These are phyloP conservation scores for Cladosporium halotolerans DNA, from an alignment of 2,329 filamentous ascomycete genomes.

Conservation along the genomic window DNA sequence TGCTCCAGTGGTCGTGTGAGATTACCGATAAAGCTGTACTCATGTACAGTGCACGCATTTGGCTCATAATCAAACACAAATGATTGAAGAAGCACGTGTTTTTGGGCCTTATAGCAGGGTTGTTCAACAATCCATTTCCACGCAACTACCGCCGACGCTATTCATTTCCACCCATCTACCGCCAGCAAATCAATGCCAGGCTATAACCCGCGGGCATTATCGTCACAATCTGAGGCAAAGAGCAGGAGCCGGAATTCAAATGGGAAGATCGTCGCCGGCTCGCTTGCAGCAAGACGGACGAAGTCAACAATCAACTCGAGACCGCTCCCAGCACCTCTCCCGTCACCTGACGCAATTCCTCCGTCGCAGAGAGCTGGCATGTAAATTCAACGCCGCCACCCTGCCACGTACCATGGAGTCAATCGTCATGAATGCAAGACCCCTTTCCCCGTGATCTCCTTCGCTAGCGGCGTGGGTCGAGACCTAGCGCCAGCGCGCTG, in stretches of 20 bases:
- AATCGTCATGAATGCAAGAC: slow-evolving; percentile 2
- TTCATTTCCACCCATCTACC: too few relatives aligned
- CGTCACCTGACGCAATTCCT: too few relatives aligned
- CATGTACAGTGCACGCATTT: too few relatives aligned
- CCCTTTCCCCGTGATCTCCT: slow-evolving; percentile 6
- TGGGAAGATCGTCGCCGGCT: neutral
- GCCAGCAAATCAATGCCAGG: neutral
- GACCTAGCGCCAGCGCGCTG: neutral
- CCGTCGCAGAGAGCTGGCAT: too few relatives aligned
- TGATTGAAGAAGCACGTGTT: too few relatives aligned
- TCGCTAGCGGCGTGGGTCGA: neutral
- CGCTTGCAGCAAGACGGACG: neutral
- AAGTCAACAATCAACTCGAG: neutral
- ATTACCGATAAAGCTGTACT: too few relatives aligned
- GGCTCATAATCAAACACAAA: too few relatives aligned
- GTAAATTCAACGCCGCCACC: neutral
- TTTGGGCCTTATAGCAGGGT: too few relatives aligned
- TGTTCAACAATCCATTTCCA: too few relatives aligned
- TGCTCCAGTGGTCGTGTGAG: too few relatives aligned
- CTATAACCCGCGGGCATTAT: neutral
- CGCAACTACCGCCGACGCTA: too few relatives aligned
- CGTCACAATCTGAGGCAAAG: neutral
- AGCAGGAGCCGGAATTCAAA: neutral
- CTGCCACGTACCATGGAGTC: neutral
- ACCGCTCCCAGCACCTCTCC: neutral